These are phyloP conservation scores for Cyclotella sp. DNA, from an alignment of 108 stramenopile genomes.

Conservation along the genomic window DNA sequence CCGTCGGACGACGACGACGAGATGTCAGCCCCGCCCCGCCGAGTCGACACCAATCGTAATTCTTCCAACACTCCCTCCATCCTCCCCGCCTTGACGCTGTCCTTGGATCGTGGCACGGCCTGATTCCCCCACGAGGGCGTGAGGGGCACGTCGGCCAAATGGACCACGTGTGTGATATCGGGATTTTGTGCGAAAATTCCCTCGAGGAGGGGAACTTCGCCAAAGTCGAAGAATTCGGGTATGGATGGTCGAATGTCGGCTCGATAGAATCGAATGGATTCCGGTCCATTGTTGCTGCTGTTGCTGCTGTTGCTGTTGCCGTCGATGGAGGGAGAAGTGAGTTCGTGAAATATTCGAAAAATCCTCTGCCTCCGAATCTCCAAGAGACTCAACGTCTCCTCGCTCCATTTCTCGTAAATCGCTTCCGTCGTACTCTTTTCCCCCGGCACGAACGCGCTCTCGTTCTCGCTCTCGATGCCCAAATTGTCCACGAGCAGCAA, in stretches of 20 bases:
- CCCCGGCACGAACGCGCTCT: slow-evolving; percentile 19
- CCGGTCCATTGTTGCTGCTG: slow-evolving; percentile 9
- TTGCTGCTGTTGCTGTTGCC: neutral
- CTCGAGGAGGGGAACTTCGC: slow-evolving; percentile 79
- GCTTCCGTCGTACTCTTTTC: neutral
- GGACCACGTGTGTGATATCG: slow-evolving; percentile 85
- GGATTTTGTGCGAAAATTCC: slow-evolving; percentile 73
- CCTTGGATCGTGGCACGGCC: slow-evolving; percentile 70
- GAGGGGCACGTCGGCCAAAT: slow-evolving; percentile 59
- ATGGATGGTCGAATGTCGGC: slow-evolving; percentile 82
- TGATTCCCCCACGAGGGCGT: slow-evolving; percentile 37
- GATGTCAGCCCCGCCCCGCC: slow-evolving; percentile 27
- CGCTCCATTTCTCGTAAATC: slow-evolving; percentile 36
- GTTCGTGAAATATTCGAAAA: slow-evolving; percentile 74
- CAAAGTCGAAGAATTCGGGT: slow-evolving; percentile 85
- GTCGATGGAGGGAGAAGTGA: slow-evolving; percentile 21
- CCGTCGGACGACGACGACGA: neutral
- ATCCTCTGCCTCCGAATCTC: slow-evolving; percentile 78
- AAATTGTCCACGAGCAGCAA: slow-evolving; percentile 71
- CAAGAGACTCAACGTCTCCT: slow-evolving; percentile 68
- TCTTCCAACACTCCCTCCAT: slow-evolving; percentile 86
- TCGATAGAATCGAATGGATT: slow-evolving; percentile 64
- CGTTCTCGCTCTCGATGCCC: slow-evolving; percentile 37
- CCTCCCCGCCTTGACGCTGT: slow-evolving; percentile 70
- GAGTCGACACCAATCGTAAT: slow-evolving; percentile 35